These are phyloP conservation scores for Cryptococcus maquisensis DNA, from an alignment of 1,284 basidiomycete genomes.

Conservation along the genomic window DNA sequence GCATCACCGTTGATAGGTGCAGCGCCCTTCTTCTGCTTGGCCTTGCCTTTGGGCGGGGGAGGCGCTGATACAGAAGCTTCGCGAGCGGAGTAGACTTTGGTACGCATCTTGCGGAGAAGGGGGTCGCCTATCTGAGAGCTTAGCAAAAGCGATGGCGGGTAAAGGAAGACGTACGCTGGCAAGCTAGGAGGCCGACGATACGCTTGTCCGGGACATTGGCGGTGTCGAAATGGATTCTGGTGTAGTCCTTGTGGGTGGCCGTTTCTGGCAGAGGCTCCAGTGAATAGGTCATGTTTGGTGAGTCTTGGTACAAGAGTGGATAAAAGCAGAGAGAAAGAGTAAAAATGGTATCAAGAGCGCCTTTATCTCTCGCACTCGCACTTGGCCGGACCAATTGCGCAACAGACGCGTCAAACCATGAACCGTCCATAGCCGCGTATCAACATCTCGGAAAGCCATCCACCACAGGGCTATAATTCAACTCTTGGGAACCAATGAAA, in stretches of 20 bases:
- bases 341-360: background rate
- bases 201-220: slow-evolving; percentile 32
- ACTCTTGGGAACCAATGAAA: too few relatives aligned
- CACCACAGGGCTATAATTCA: too few relatives aligned
- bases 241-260: slow-evolving; percentile 41
- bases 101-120: slow-evolving; percentile 34
- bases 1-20: slow-evolving; percentile 1
- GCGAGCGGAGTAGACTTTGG: slow-evolving; percentile 25
- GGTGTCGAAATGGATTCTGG: slow-evolving; percentile 44
- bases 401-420: too few relatives aligned
- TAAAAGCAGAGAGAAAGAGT: background rate
- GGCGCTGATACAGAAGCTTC: slow-evolving; percentile 28
- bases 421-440: too few relatives aligned
- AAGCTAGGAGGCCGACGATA: slow-evolving; percentile 49
- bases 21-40: slow-evolving; percentile 22
- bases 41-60: slow-evolving; percentile 36
- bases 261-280: slow-evolving; percentile 29
- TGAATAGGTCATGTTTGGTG: slow-evolving; percentile 27
- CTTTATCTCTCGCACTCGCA: too few relatives aligned
- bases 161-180: slow-evolving; percentile 42
- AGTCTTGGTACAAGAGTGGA: background rate
- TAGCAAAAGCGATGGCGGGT: too few relatives aligned
- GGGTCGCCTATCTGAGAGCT: slow-evolving; percentile 43
- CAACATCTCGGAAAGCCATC: too few relatives aligned
- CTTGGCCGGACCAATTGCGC: too few relatives aligned